phyloP scores from a whole-genome alignment of 805 yeast species.

The Candida wancherniae region DNA sequence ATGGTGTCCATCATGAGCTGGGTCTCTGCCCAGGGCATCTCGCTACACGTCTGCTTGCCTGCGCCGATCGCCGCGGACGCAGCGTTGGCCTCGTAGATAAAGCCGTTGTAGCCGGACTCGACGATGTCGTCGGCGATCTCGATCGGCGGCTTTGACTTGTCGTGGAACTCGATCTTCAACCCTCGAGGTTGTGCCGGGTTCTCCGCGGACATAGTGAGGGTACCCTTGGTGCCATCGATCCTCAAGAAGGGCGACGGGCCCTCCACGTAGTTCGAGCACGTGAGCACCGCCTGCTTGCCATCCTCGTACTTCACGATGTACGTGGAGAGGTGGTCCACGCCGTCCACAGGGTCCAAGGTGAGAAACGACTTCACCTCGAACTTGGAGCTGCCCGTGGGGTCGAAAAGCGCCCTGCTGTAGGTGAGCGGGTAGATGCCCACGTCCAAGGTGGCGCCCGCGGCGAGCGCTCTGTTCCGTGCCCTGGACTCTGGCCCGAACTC shows the following conservation, averaged over 20 bases:
- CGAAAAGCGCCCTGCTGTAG: slow-evolving; percentile 39
- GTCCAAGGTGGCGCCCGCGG: slow-evolving; percentile 56
- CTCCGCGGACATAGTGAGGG: slow-evolving; percentile 25
- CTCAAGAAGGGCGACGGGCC: slow-evolving; percentile 28
- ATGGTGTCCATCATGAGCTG: slow-evolving; percentile 43
- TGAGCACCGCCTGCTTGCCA: slow-evolving; percentile 39
- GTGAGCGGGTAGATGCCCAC: slow-evolving; percentile 51
- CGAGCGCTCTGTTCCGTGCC: slow-evolving; percentile 41
- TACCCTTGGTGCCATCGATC: slow-evolving; percentile 32
- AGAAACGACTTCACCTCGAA: slow-evolving; percentile 29
- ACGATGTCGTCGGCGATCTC: slow-evolving; percentile 27
- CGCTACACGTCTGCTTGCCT: slow-evolving; percentile 33
- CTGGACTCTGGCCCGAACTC: slow-evolving; percentile 26
- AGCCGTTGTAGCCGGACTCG: slow-evolving; percentile 39
- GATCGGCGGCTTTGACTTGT: slow-evolving; percentile 17
- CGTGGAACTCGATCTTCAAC: slow-evolving; percentile 30
- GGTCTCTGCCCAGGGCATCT: slow-evolving; percentile 44
- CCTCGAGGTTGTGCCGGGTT: slow-evolving; percentile 32
- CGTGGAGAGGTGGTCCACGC: slow-evolving; percentile 40
- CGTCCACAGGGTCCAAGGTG: slow-evolving; percentile 31
- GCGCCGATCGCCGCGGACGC: slow-evolving; percentile 41
- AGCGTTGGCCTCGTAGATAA: slow-evolving; percentile 54
- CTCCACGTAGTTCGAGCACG: slow-evolving; percentile 23
- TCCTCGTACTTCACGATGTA: slow-evolving; percentile 34
- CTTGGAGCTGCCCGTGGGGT: slow-evolving; percentile 22